These are phyloP conservation scores for Pseudocercospora pini-densiflorae DNA, from an alignment of 2,329 filamentous ascomycete genomes.

Conservation along the genomic window DNA sequence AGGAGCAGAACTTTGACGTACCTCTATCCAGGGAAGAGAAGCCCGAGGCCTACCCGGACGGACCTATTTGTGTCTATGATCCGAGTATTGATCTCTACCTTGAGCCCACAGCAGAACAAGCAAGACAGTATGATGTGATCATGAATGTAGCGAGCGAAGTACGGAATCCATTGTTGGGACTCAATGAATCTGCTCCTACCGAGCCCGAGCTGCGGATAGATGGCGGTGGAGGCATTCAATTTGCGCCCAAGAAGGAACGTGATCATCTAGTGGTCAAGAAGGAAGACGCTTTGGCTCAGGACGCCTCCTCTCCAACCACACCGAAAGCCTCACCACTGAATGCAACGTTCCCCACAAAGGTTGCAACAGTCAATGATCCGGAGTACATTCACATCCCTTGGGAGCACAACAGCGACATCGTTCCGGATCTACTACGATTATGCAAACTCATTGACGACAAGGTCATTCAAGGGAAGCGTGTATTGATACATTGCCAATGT, in stretches of 20 bases:
- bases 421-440: constrained; percentile 73
- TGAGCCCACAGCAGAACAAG: constrained; percentile 78
- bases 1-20: constrained; percentile 57
- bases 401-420: constrained; percentile 89
- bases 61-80: constrained; percentile 80
- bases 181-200: constrained; percentile 20
- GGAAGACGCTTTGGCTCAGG: constrained; percentile 16
- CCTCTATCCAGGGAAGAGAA: constrained; percentile 69
- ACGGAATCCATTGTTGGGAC: constrained; percentile 68
- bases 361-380: constrained; percentile 54
- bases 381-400: constrained; percentile 88
- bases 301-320: constrained; percentile 50
- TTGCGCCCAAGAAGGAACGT: constrained; percentile 34
- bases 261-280: constrained; percentile 20
- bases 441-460: constrained; percentile 77
- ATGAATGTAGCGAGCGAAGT: constrained; percentile 86
- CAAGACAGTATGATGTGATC: constrained; percentile 77
- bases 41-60: constrained; percentile 80
- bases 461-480: constrained; percentile 73
- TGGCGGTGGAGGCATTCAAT: constrained; percentile 41
- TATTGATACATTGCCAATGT: constrained; percentile 84
- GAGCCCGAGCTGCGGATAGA: constrained; percentile 41
- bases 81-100: constrained; percentile 78
- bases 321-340: constrained; percentile 58
- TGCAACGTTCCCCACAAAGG: constrained; percentile 35